These are phyloP conservation scores for Coemansia sp. DNA, from an alignment of 192 early-diverging fungal genomes.

Conservation along the genomic window DNA sequence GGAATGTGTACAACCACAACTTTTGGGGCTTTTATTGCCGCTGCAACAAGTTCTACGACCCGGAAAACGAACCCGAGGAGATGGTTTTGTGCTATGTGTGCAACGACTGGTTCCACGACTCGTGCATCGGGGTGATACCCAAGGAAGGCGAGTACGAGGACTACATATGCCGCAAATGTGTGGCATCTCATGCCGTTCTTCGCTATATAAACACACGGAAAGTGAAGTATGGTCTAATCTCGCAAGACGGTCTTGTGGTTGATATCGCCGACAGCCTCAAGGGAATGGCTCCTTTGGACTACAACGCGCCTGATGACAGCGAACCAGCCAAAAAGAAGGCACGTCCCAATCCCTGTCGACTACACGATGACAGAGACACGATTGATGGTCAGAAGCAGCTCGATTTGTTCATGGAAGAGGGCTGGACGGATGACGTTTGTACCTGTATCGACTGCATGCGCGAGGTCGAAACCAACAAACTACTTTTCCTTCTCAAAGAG, in stretches of 20 bases:
- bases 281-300: background rate
- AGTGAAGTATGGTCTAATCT: slow-evolving; percentile 22
- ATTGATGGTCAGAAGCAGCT: slow-evolving; percentile 45
- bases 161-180: slow-evolving; percentile 48
- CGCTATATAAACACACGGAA: slow-evolving; percentile 29
- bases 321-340: slow-evolving; percentile 23
- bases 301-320: background rate
- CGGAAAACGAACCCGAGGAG: slow-evolving; percentile 63
- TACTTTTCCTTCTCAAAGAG: slow-evolving; percentile 59
- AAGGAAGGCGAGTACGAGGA: slow-evolving; percentile 27
- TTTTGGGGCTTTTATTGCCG: slow-evolving; percentile 83
- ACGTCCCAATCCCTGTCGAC: slow-evolving; percentile 16
- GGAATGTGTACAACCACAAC: slow-evolving; percentile 84
- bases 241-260: slow-evolving; percentile 14
- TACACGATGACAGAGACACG: slow-evolving; percentile 26
- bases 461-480: slow-evolving; percentile 46
- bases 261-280: background rate
- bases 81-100: slow-evolving; percentile 89
- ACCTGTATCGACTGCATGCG: slow-evolving; percentile 63
- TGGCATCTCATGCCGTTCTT: slow-evolving; percentile 22
- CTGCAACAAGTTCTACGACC: slow-evolving; percentile 78
- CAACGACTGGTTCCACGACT: slow-evolving; percentile 82
- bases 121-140: slow-evolving; percentile 64
- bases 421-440: slow-evolving; percentile 75
- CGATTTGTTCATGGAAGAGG: slow-evolving; percentile 69